These are phyloP conservation scores for Rhynchospora pubera DNA, from an alignment of 176 grass and related monocot genomes.

Conservation along the genomic window DNA sequence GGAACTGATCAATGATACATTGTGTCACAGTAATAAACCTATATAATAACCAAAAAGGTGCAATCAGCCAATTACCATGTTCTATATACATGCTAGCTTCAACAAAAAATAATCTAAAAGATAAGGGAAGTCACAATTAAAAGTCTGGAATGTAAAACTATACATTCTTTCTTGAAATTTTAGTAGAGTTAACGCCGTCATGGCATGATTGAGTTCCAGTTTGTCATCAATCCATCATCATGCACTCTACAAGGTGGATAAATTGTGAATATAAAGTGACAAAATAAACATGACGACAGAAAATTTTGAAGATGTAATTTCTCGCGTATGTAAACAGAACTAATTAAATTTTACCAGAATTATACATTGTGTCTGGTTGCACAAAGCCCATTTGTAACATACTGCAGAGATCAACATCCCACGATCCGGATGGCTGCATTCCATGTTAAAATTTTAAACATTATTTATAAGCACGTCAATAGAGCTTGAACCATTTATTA, in stretches of 20 bases:
- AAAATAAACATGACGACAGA: not conserved
- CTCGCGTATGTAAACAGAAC: not conserved
- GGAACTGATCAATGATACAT: not conserved
- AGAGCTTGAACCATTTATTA: not conserved
- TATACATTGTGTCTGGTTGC: constrained; percentile 24
- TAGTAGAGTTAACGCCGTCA: not conserved
- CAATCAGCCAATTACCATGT: too few relatives aligned
- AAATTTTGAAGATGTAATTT: not conserved
- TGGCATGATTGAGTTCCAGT: not conserved
- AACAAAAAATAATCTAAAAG: not conserved
- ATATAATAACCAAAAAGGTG: not conserved
- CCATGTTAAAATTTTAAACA: not conserved
- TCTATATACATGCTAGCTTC: not conserved
- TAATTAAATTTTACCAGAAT: constrained; percentile 21
- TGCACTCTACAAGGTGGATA: constrained; percentile 31
- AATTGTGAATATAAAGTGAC: not conserved
- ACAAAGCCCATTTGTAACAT: constrained; percentile 34
- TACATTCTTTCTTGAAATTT: constrained; percentile 4
- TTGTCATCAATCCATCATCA: constrained; percentile 38
- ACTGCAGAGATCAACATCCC: constrained; percentile 41
- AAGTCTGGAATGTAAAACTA: constrained; percentile 13
- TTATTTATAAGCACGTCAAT: too few relatives aligned
- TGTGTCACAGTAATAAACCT: not conserved
- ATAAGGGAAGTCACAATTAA: not conserved
- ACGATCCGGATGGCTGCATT: constrained; percentile 33